Percentiles rank a stretch among this genome's conserved stretches.
phyloP scores from a whole-genome alignment of 208 protist species.

The Trypanosoma grayi region DNA sequence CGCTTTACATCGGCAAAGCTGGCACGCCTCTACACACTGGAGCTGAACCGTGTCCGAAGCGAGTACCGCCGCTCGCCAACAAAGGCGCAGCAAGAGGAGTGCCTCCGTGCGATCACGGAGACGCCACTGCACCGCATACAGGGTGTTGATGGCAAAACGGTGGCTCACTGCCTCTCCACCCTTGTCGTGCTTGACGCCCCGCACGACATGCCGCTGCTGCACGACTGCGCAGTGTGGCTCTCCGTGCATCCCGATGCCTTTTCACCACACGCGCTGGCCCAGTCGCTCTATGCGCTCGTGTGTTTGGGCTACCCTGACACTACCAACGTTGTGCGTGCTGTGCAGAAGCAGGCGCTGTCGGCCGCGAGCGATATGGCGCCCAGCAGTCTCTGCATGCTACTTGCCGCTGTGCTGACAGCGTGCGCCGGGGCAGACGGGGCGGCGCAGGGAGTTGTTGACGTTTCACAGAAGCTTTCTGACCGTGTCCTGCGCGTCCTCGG shows the following conservation, averaged over 20 bases:
- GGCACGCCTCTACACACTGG: conserved; percentile 25
- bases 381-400: conserved; percentile 25
- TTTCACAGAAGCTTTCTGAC: conserved; percentile 15
- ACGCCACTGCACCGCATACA: conserved; percentile 29
- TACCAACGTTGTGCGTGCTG: conserved; percentile 13
- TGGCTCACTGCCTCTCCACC: conserved; percentile 40
- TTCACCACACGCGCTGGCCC: conserved; percentile 19
- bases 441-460: conserved; percentile 1
- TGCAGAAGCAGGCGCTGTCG: conserved; percentile 6
- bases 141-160: conserved; percentile 35
- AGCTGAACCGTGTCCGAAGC: conserved; percentile 21
- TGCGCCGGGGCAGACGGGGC: conserved; percentile 4
- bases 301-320: conserved; percentile 23
- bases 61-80: conserved; percentile 25
- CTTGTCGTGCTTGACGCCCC: conserved; percentile 32
- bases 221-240: conserved; percentile 50
- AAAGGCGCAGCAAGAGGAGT: conserved; percentile 25
- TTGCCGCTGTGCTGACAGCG: conserved; percentile 16
- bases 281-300: conserved; percentile 28
- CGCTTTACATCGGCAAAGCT: conserved; percentile 23
- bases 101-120: conserved; percentile 17
- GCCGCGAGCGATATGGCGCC: conserved; percentile 10
- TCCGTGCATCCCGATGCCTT: conserved; percentile 23
- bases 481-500: conserved; percentile 2
- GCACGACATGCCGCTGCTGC: conserved; percentile 27